Evolutionary conservation across 805 yeast genomes (phyloP).

Genomic region (Candida yuanshanica): DNA sequence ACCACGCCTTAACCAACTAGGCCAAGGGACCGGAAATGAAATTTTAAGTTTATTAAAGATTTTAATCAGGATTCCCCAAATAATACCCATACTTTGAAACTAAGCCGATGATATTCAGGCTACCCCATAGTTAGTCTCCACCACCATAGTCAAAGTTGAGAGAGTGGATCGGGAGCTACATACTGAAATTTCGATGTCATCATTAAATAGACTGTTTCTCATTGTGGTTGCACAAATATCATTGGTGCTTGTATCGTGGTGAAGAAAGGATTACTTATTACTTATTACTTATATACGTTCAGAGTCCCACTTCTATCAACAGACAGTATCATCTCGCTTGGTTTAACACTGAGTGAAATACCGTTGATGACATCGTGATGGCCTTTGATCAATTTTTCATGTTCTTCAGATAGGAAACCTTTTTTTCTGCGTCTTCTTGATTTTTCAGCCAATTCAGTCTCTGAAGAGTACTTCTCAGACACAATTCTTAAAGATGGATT

Average conservation of each 20-base stretch:
- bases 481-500: conserved; percentile 36
- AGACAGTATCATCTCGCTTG: conserved; percentile 56
- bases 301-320: conserved; percentile 65
- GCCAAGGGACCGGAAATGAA: conserved; percentile 53
- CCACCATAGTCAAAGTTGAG: too few relatives aligned
- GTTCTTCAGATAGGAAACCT: conserved; percentile 37
- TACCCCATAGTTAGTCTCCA: too few relatives aligned
- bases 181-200: too few relatives aligned
- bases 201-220: not conserved
- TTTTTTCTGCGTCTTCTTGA: conserved; percentile 19
- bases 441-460: conserved; percentile 6
- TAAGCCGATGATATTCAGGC: too few relatives aligned
- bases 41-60: too few relatives aligned
- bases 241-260: too few relatives aligned
- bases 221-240: too few relatives aligned
- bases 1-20: conserved; percentile 58
- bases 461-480: conserved; percentile 28
- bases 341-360: conserved; percentile 39
- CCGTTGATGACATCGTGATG: conserved; percentile 50
- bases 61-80: too few relatives aligned
- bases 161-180: too few relatives aligned
- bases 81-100: too few relatives aligned
- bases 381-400: conserved; percentile 35
- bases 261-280: too few relatives aligned
- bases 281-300: conserved; percentile 44